These are phyloP conservation scores for Trichoderma hamatum DNA, from an alignment of 2,329 filamentous ascomycete species.

Conservation along the genomic window DNA sequence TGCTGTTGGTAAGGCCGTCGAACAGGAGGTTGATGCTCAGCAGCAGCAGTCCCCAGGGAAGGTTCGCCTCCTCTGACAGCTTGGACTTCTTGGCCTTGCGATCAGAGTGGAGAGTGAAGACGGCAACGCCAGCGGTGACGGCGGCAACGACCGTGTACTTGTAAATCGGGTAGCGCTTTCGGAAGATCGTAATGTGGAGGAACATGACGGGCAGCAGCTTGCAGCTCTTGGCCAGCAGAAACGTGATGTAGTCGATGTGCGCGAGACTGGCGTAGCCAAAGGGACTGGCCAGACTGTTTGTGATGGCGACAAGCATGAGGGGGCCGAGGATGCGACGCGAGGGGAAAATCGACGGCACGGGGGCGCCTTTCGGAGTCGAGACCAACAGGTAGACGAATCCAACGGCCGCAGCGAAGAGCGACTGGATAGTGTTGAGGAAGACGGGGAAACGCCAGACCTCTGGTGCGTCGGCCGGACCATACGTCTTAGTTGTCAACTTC, in stretches of 20 bases:
- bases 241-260: conserved; percentile 97
- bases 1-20: conserved; percentile 93
- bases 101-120: conserved; percentile 87
- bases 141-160: conserved; percentile 93
- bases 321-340: conserved; percentile 73
- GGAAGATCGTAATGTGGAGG: conserved; percentile 89
- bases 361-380: conserved; percentile 54
- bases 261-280: conserved; percentile 92
- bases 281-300: conserved; percentile 85
- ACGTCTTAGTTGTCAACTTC: conserved; percentile 90
- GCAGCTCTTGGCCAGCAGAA: conserved; percentile 95
- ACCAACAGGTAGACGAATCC: conserved; percentile 79
- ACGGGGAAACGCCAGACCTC: conserved; percentile 92
- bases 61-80: conserved; percentile 58
- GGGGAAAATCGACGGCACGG: conserved; percentile 72
- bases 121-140: conserved; percentile 88
- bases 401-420: conserved; percentile 79
- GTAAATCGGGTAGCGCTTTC: conserved; percentile 85
- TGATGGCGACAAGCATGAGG: conserved; percentile 82
- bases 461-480: conserved; percentile 64
- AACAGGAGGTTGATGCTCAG: conserved; percentile 90
- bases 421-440: conserved; percentile 96
- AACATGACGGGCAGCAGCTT: conserved; percentile 99
- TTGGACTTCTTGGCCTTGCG: conserved; percentile 54
- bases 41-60: conserved; percentile 78